Percentiles rank a stretch among this genome's conserved stretches.
phyloP scores from a whole-genome alignment of 345 rosid genomes.

The Hibiscus mutabilis region DNA sequence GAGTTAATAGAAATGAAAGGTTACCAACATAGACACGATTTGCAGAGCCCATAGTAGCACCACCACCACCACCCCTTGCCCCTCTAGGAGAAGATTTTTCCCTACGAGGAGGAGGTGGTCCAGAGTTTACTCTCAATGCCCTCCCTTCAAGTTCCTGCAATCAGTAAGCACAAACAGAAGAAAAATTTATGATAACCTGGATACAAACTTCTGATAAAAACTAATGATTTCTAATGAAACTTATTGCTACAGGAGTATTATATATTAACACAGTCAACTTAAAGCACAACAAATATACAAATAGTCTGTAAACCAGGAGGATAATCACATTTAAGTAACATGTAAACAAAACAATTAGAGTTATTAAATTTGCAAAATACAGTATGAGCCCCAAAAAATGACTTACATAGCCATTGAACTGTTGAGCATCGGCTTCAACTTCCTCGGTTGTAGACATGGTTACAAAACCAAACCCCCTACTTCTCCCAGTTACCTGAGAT shows the following conservation, averaged over 20 bases:
- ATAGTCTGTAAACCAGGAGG: too few species aligned
- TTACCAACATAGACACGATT: conserved; percentile 82
- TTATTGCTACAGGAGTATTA: neutral
- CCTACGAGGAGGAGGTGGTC: conserved; percentile 76
- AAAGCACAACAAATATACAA: neutral
- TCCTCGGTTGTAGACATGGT: conserved; percentile 76
- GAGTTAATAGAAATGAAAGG: too few species aligned
- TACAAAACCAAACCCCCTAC: conserved; percentile 97
- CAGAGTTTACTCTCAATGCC: conserved; percentile 71
- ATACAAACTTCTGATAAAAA: too few species aligned
- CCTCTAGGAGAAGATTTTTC: conserved; percentile 40
- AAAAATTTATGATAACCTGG: too few species aligned
- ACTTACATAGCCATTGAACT: conserved; percentile 91
- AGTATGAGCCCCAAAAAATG: neutral
- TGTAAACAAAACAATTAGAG: neutral
- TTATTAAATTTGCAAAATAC: neutral
- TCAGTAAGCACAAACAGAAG: neutral
- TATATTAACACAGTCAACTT: neutral
- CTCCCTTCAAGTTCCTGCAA: conserved; percentile 89
- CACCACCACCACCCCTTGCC: conserved; percentile 19
- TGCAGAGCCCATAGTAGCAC: conserved; percentile 19
- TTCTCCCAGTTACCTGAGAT: conserved; percentile 84
- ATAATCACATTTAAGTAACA: neutral
- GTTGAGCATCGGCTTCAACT: conserved; percentile 70
- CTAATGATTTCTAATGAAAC: too few species aligned